Percentiles rank a stretch among this genome's conserved stretches.
Evolutionary conservation across 176 grass and related monocot species (phyloP).

Genomic region (Oryza brachyantha): DNA sequence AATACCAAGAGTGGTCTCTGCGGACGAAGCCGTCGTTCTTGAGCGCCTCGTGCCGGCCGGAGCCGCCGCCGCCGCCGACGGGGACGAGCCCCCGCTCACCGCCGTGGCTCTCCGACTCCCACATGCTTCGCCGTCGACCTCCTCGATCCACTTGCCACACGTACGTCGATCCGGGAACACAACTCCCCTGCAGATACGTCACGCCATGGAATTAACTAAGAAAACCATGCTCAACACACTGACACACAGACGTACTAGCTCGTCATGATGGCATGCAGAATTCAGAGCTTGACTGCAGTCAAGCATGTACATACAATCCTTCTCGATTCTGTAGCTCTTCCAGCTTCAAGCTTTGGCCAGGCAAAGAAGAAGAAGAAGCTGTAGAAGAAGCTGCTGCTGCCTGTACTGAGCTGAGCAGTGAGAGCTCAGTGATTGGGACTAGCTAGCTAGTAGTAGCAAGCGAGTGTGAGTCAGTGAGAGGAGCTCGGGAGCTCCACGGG

Average conservation of each 20-base stretch:
- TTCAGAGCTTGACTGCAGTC: neutral
- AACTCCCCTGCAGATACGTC: neutral
- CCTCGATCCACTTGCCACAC: neutral
- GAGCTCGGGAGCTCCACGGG: neutral
- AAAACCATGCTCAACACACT: too few relatives aligned
- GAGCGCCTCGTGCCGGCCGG: slow-evolving; percentile 51
- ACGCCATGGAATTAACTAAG: neutral
- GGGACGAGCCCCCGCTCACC: slow-evolving; percentile 62
- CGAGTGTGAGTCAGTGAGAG: neutral
- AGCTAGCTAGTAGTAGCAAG: neutral
- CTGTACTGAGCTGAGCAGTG: neutral
- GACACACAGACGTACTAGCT: too few relatives aligned
- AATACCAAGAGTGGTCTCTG: slow-evolving; percentile 85
- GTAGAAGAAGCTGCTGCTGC: neutral
- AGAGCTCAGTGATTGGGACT: neutral
- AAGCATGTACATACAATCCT: neutral
- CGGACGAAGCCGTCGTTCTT: slow-evolving; percentile 74
- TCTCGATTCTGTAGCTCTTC: too few relatives aligned
- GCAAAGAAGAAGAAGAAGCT: neutral
- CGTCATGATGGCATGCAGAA: neutral
- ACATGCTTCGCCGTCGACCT: slow-evolving; percentile 41
- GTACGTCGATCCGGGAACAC: neutral
- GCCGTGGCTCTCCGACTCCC: slow-evolving; percentile 63
- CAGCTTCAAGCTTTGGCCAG: too few relatives aligned
- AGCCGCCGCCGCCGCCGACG: slow-evolving; percentile 28